Base-by-base conservation (phyloP, 1,139 yeast species). In the Yamadazyma spencermartinsiae region DNA sequence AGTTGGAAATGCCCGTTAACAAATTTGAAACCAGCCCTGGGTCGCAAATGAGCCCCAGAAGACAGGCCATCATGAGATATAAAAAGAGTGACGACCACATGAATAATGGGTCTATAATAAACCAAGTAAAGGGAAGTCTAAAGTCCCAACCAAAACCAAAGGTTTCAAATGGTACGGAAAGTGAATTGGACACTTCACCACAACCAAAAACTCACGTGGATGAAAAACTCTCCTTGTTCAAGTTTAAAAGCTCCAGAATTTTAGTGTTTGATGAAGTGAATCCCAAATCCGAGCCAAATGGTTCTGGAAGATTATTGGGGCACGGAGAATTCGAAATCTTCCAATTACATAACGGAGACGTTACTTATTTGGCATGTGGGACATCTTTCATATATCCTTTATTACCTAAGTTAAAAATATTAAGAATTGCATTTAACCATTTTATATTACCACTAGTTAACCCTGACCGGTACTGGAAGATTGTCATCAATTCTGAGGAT, bases 391-490 rank as follows among this genome's bases (percentile, higher is more conserved):
- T 45, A 4, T 83, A 84, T 51, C 90, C 94, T 1, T 72, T 85
- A 13, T 60, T 85, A 34, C 86, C 86, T 3, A 73, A 70, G 42
- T 60, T 79, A 38, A 76, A 80, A 50, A 66, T 84, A 2, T 62
- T 84, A 40, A 68, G 86, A 45, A 71, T 79, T 2, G 68, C 66
- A 23, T 51, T 55, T 34, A 71, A 73, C 45, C 80, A 79, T 43
- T 82, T 81, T 50, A 68, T 84, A 2, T 54, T 85, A 23, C 86
- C 89, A 1, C 67, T 84, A 46, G 78, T 79, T 8, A 82, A 82
- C 46, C 90, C 90, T 0, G 83, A 81, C 42, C 63, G 89, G 48
- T 84, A 80, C 56, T 84, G 90, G 90, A 73, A 79, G 42, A 72
- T 84, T 2, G 69, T 69, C 24, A 55, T 83, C 4, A 67, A 66